Evolutionary conservation across 2,329 filamentous ascomycete species (phyloP).

Genomic region (Leptoxyphium fumago): DNA sequence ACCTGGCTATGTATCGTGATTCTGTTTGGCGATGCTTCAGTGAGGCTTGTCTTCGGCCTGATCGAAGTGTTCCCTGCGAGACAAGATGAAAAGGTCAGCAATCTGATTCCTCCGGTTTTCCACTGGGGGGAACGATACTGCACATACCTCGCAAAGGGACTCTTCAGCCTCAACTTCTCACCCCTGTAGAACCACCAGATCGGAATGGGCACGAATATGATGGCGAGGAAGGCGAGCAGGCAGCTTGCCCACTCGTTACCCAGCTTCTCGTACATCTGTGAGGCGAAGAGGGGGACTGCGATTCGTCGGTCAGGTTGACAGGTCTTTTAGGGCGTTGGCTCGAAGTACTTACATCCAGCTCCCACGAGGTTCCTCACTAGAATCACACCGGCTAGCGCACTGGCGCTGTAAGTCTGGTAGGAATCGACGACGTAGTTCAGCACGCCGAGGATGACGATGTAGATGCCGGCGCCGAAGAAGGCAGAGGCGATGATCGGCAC

Average conservation of each 20-base stretch:
- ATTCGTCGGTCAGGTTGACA: slow-evolving; percentile 25
- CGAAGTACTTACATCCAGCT: slow-evolving; percentile 50
- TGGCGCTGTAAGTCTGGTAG: slow-evolving; percentile 16
- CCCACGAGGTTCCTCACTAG: background rate
- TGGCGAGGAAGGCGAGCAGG: slow-evolving; percentile 58
- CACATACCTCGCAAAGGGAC: background rate
- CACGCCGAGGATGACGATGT: slow-evolving; percentile 50
- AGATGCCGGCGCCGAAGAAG: slow-evolving; percentile 44
- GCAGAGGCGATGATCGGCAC: slow-evolving; percentile 35
- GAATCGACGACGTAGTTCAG: slow-evolving; percentile 56
- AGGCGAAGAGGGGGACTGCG: slow-evolving; percentile 65
- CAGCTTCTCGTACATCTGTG: slow-evolving; percentile 39
- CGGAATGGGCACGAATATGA: slow-evolving; percentile 59
- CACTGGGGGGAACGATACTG: background rate
- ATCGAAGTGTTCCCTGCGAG: background rate
- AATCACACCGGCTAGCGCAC: background rate
- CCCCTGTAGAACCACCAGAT: slow-evolving; percentile 52
- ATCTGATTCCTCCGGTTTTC: background rate
- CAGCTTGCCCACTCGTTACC: slow-evolving; percentile 65
- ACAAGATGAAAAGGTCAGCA: background rate
- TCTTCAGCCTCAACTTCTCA: background rate
- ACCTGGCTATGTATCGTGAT: no score
- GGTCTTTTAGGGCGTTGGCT: slow-evolving; percentile 63
- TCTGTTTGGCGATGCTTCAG: background rate
- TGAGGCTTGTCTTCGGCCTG: background rate